A percentile compares a stretch with the other conserved stretches of the same genome.
Evolutionary conservation across 78 protist genomes (phyloP).

Genomic region (Dictyostelium purpureum): DNA sequence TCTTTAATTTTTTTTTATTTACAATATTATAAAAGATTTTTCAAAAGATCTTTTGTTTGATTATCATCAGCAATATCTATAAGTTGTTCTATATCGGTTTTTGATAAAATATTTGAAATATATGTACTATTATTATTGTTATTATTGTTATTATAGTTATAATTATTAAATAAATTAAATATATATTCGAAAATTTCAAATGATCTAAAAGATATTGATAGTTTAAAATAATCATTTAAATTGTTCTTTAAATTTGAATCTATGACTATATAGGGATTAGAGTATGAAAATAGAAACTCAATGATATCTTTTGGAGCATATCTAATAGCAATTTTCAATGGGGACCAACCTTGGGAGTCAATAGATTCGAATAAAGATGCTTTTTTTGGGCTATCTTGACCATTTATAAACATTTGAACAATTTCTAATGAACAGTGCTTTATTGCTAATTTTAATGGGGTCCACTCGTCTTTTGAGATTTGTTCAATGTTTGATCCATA

Average conservation of each 20-base stretch:
- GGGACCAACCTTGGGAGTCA: constrained; percentile 57
- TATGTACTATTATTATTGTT: not conserved
- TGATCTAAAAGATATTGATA: not conserved
- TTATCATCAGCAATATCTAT: too few species aligned
- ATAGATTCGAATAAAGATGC: not conserved
- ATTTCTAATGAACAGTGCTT: constrained; percentile 46
- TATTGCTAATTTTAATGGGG: constrained; percentile 45
- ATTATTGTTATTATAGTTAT: not conserved
- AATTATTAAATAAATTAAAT: not conserved
- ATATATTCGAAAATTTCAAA: not conserved
- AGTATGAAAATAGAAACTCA: not conserved
- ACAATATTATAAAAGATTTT: too few species aligned
- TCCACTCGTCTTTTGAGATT: constrained; percentile 37
- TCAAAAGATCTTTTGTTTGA: too few species aligned
- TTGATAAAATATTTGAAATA: too few species aligned
- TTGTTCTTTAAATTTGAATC: not conserved
- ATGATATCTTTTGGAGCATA: constrained; percentile 38
- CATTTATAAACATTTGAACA: constrained; percentile 5
- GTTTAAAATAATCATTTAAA: not conserved
- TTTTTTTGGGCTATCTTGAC: not conserved
- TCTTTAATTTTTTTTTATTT: too few species aligned
- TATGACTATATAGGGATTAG: not conserved
- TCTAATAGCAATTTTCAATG: constrained; percentile 21
- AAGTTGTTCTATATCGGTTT: too few species aligned
- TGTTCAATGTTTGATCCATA: constrained; percentile 11